A percentile compares a stretch with the other conserved stretches of the same genome.
phyloP scores from a whole-genome alignment of 345 rosid genomes.

The Citrus sinensis region DNA sequence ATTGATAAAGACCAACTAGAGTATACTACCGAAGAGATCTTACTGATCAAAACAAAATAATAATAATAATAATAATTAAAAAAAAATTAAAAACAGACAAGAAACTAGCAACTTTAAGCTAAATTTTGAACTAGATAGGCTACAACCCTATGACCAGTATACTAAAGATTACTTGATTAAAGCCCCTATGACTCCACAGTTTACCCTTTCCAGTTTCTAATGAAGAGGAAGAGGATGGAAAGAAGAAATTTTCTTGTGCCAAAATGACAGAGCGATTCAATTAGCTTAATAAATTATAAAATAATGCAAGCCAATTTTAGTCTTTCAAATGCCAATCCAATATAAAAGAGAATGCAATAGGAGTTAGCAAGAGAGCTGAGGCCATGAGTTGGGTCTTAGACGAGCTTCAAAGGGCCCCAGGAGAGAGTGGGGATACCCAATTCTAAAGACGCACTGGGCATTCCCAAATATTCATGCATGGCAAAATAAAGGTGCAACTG shows the following conservation, averaged over 20 bases:
- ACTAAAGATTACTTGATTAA: no score
- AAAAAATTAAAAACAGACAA: no score
- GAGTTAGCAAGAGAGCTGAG: not conserved
- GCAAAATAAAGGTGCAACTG: not conserved
- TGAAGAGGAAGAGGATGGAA: not conserved
- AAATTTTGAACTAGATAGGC: no score
- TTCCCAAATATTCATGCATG: not conserved
- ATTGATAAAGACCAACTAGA: no score
- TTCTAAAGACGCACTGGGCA: no score
- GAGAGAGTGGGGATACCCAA: not conserved
- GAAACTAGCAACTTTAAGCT: no score
- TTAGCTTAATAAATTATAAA: not conserved
- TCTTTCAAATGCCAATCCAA: not conserved
- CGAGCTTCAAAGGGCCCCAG: not conserved
- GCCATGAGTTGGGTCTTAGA: not conserved
- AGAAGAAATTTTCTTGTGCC: not conserved
- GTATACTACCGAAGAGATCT: no score
- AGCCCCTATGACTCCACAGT: no score
- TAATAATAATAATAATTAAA: no score
- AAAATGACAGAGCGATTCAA: not conserved
- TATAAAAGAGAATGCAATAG: not conserved
- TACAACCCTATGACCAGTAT: no score
- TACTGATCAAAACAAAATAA: no score
- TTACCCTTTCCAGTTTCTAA: not conserved
- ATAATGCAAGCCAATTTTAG: not conserved